Base-by-base conservation (phyloP, 768 basidiomycete genomes). In the Royoungia palumana region DNA sequence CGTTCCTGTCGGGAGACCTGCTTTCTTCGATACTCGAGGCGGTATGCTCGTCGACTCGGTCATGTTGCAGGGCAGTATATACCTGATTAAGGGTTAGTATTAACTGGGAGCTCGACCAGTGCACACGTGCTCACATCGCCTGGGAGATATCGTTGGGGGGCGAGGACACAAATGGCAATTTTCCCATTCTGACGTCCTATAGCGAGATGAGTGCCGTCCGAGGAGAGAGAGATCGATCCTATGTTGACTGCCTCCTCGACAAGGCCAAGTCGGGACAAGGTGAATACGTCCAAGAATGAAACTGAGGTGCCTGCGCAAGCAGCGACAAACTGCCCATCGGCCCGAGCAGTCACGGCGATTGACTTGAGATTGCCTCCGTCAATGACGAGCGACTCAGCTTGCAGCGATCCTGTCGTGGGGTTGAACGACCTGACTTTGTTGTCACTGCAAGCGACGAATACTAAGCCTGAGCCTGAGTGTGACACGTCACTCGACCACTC, bases 401-500 rank as follows among this genome's bases (percentile, higher is more conserved):
- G 28, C 10, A 11, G 32, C 12, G 37, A 25, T 10, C 41, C 21
- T 2, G 46, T 48, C 6, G 35, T 24, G 4, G 7, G 34, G 2
- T 50, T 37, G 16, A 41, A 45, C 8, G n/a, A 11, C 19, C 11
- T 41, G 27, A 50, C 20, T 19, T 30, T 50, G 12, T n/a, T 35
- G 22, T 32, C 34, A 1, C 17, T 20, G 6, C 32, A 39, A 12
- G 27, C 19, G 13, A 21, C 27, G 10, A 35, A 50, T 11, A 41
- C 19, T 1, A 13, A 21, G 21, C 11, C n/a, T 16, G 42, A n/a
- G n/a, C n/a, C n/a, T n/a, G n/a, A n/a, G n/a, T n/a, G n/a, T n/a
- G n/a, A n/a, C n/a, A n/a, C 32, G n/a, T 36, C 16, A 10, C 19
- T 34, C 3, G 51, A 41, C 51, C 51, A 53, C 6, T 17, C 47